These are phyloP conservation scores for Cicer cuneatum DNA, from an alignment of 306 rosid genomes.

Conservation along the genomic window DNA sequence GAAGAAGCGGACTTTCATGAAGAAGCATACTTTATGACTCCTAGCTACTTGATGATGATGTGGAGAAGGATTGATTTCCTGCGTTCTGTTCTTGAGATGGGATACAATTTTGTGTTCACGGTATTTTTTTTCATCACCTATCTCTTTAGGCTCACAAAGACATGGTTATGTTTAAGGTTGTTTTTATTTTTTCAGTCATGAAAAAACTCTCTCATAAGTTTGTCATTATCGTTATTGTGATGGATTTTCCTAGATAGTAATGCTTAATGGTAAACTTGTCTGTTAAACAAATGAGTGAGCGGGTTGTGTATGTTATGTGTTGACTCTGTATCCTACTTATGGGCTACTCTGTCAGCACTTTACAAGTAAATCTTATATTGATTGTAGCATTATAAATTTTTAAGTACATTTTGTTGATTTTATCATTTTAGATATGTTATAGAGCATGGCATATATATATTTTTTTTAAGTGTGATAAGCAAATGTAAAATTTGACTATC, in stretches of 20 bases:
- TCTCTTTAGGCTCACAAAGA: slow-evolving; percentile 37
- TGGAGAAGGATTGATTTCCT: slow-evolving; percentile 94
- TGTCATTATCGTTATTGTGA: slow-evolving; percentile 16
- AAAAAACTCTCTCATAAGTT: slow-evolving; percentile 15
- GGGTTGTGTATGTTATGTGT: slow-evolving; percentile 13
- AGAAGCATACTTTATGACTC: slow-evolving; percentile 92
- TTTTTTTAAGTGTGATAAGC: slow-evolving; percentile 16
- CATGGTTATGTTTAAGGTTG: not conserved
- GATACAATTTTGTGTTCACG: slow-evolving; percentile 94
- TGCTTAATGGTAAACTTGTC: slow-evolving; percentile 19
- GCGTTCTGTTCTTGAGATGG: slow-evolving; percentile 83
- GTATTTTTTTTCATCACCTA: slow-evolving; percentile 50
- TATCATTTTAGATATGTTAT: slow-evolving; percentile 17
- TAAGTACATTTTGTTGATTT: slow-evolving; percentile 4
- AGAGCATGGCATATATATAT: slow-evolving; percentile 3
- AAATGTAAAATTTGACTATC: slow-evolving; percentile 26
- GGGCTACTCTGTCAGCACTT: slow-evolving; percentile 21
- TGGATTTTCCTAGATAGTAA: slow-evolving; percentile 35
- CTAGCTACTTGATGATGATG: slow-evolving; percentile 90
- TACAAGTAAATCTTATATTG: slow-evolving; percentile 18
- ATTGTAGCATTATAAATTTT: not conserved
- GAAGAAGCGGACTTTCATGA: slow-evolving; percentile 74
- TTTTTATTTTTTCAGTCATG: slow-evolving; percentile 27
- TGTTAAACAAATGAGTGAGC: slow-evolving; percentile 34
- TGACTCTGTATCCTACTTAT: slow-evolving; percentile 11